Evolutionary conservation across 2,329 filamentous ascomycete genomes (phyloP), one percentile per base, ranked within the genome.

Genomic region (Cladophialophora exuberans): DNA sequence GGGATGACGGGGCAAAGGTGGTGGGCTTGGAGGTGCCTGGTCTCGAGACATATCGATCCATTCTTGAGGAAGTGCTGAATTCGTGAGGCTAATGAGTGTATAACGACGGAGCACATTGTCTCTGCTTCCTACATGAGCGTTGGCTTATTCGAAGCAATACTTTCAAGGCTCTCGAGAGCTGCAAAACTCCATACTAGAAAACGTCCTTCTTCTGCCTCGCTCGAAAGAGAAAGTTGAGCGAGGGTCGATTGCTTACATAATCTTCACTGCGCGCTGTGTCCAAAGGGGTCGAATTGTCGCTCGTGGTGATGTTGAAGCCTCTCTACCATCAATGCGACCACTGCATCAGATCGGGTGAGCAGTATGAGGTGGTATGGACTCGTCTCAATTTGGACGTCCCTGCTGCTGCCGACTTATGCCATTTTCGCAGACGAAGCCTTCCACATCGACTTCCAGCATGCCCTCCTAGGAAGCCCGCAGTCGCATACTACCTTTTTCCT

Each of bases 401-500:
- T 59, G 9, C 43, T 59, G 28, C 36, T 39, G 6, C 46, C 56
- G 23, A 23, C 52, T 15, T 46, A 15, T 30, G 60, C 91, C 62
- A 84, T 97, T 57, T 96, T 91, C 76, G 80, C 83, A 64, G 94
- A 99, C 69, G 93, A 99, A 73, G 91, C 95, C 64, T 92, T 86
- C 76, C 83, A 90, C 66, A 83, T 95, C 71, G 94, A 99, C 75
- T 97, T 91, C 76, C 93, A 97, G 75, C 86, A 96, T 76, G 84
- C 89, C 62, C 85, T 97, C 44, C 78, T 99, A 67, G 94, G 94
- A 67, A 76, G 89, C 31, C 91, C 94, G 51, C 87, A 88, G 70
- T 79, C 83, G 70, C 84, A 89, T 60, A 89, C 90, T 58, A 97
- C 93, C 64, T 95, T 97, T 81, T 97, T 97, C 83, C 90, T 97